phyloP scores from a whole-genome alignment of 1,284 basidiomycete species.

The Fomitopsis pinicola region DNA sequence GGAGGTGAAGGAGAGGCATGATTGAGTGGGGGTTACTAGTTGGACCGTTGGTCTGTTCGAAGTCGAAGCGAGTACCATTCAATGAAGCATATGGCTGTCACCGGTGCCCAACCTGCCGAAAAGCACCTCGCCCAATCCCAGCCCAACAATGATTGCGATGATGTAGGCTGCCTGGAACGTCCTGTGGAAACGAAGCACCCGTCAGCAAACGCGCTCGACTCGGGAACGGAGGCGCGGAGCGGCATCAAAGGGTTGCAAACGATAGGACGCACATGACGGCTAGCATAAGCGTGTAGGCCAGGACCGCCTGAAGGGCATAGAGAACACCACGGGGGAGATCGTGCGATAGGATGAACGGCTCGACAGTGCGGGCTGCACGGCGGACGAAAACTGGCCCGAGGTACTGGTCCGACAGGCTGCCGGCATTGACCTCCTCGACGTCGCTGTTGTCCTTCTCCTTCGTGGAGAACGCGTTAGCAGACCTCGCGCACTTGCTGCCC shows the following conservation, averaged over 20 bases:
- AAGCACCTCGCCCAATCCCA: conserved; percentile 61
- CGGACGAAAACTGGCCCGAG: conserved; percentile 8
- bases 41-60: neutral
- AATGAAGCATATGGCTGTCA: conserved; percentile 20
- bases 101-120: conserved; percentile 50
- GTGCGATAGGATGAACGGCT: conserved; percentile 56
- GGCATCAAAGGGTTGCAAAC: conserved; percentile 1
- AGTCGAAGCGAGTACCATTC: neutral
- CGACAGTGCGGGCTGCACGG: conserved; percentile 23
- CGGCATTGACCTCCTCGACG: conserved; percentile 12
- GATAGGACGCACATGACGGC: conserved; percentile 58
- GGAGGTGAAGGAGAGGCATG: neutral
- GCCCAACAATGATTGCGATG: conserved; percentile 57
- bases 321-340: conserved; percentile 62
- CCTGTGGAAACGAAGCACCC: conserved; percentile 35
- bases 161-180: conserved; percentile 70
- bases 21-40: neutral
- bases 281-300: conserved; percentile 65
- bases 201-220: conserved; percentile 4
- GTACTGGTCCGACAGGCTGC: conserved; percentile 4
- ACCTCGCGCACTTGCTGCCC: neutral
- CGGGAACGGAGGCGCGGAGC: conserved; percentile 1
- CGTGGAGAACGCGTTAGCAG: conserved; percentile 1
- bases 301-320: conserved; percentile 50
- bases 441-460: conserved; percentile 10